A percentile compares a stretch with the other conserved stretches of the same genome.
Conservation (phyloP, 768 basidiomycete species). For the Rhodotorula kratochvilovae region DNA sequence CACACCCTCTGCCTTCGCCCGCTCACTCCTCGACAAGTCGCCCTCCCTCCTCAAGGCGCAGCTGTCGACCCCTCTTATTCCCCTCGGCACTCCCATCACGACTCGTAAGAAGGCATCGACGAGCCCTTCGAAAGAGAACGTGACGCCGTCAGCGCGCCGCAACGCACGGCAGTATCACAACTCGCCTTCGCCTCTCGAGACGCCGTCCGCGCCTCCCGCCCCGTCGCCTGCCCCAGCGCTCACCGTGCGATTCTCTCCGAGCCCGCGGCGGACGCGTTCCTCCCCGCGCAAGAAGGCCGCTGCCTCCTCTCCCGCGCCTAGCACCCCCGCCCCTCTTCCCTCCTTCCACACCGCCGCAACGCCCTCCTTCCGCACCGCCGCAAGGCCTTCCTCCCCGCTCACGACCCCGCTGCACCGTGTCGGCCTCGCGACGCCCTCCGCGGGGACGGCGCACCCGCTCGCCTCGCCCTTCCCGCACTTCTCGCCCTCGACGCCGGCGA, state of each 20-base stretch:
- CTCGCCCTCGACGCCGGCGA: slow-evolving; percentile 17
- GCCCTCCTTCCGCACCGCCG: background rate
- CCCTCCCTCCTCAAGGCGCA: slow-evolving; percentile 9
- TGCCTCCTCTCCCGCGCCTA: too few species aligned
- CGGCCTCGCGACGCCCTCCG: background rate
- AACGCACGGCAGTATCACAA: background rate
- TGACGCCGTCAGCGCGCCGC: background rate
- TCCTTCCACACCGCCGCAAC: background rate
- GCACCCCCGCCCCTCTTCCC: too few species aligned
- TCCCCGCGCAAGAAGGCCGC: slow-evolving; percentile 2
- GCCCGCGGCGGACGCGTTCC: background rate
- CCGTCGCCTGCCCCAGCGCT: background rate
- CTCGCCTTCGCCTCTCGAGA: background rate
- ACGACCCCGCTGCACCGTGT: background rate
- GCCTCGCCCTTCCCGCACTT: slow-evolving; percentile 11
- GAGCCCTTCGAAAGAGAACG: background rate
- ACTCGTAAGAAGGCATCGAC: background rate
- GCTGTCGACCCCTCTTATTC: slow-evolving; percentile 7
- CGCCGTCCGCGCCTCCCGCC: background rate
- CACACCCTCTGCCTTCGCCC: background rate
- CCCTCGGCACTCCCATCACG: slow-evolving; percentile 18
- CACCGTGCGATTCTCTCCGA: slow-evolving; percentile 2
- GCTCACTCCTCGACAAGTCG: slow-evolving; percentile 22
- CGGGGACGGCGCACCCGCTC: background rate
- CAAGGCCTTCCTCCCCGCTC: background rate